Base-by-base conservation (phyloP, 2,329 filamentous ascomycete genomes). In the Clathrospora elynae region DNA sequence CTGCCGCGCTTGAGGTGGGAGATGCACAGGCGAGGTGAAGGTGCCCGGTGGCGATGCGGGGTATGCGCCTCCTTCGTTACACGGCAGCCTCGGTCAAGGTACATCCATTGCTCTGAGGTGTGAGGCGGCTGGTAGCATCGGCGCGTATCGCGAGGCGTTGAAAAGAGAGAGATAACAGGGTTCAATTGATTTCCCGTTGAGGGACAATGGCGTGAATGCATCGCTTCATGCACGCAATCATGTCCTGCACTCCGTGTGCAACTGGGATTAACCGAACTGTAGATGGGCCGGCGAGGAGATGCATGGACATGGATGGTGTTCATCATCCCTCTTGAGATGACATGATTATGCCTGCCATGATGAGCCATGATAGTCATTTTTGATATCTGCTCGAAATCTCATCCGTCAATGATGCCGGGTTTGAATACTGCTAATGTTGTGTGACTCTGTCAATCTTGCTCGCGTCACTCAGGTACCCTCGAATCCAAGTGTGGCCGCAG, bases 41-140 rank as follows among this genome's bases (percentile, higher is more conserved):
- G 29, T 46, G 32, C n/a, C 29, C 30, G 35, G 32, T 32, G 40
- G 38, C 28, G 45, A 46, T 61, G 57, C 54, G 56, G 56, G 57
- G 57, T 59, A 57, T 39, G 42, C 24, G 35, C 22, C 23, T 26
- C 33, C n/a, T 19, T 40, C 28, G 49, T 52, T 35, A 42, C 42
- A 55, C 51, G 30, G 34, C 29, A 31, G 42, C 37, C 16, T 23
- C 37, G 20, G 28, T 39, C 26, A 30, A 24, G 36, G 41, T 25
- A 36, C 25, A 30, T 34, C n/a, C n/a, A 12, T 17, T 23, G 35
- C 18, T 20, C 6, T 1, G 14, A 14, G 17, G 10, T 35, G 20
- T 19, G 17, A 23, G 19, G 25, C 17, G 30, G 34, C 10, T 29
- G 33, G 19, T 33, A 22, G 33, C 19, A 30, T 18, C 28, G 17